Evolutionary conservation across 2,329 filamentous ascomycete genomes (phyloP), one percentile per base, ranked within the genome.

Genomic region (Xylariaceae sp.): DNA sequence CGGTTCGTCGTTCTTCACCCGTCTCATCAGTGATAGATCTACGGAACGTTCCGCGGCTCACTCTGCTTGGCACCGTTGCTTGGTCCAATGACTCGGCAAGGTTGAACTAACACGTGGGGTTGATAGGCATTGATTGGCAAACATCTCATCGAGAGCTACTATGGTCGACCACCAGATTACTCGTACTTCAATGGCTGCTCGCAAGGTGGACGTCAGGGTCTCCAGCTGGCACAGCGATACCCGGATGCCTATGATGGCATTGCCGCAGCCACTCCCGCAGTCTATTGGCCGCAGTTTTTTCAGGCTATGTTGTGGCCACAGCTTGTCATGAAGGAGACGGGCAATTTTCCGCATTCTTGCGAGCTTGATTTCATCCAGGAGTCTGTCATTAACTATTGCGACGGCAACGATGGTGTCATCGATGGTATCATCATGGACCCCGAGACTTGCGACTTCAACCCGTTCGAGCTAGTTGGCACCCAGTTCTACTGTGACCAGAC

Each of bases 211-310:
- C 63, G 74, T 2, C 73, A 78, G 58, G 75, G 73, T 11, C 55
- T 74, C 8, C 71, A 71, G 45, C 65, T 71, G 25, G 66, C 70
- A 1, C 69, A 77, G 50, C 55, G 64, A 22, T 75, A 69, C 49
- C 74, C 75, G 0, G 65, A 73, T 6, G 71, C 74, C 33, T 77
- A 75, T 42, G 72, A 78, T 45, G 74, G 74, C 4, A 69, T 76
- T 10, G 53, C 74, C 1, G 73, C 71, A 5, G 68, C 66, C 3
- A 14, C 42, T 2, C 42, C 42, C 19, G 42, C 17, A 16, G 7
- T 39, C 4, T 39, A 38, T 19, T 44, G 42, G 42, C 6, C 22
- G 11, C 11, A 32, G 12, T 38, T 32, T 5, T 16, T n/a, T n/a
- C n/a, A n/a, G n/a, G n/a, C n/a, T n/a, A n/a, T n/a, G n/a, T n/a